Evolutionary conservation across 2,329 filamentous ascomycete genomes (phyloP), one percentile per base, ranked within the genome.

Genomic region (Pseudonectria foliicola): DNA sequence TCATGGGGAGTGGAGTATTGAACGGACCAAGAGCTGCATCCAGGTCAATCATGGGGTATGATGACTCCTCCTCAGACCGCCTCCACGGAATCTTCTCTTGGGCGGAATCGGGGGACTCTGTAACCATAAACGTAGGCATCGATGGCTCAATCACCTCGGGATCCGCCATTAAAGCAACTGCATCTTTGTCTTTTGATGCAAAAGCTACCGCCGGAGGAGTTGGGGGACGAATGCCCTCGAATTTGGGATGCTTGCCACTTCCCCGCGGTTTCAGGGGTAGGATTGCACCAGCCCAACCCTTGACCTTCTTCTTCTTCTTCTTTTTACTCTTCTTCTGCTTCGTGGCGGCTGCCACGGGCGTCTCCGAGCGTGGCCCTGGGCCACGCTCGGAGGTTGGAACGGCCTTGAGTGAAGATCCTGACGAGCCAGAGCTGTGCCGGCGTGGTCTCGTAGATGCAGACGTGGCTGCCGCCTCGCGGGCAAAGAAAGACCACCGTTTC

Each of bases 21-120:
- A 95, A 94, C 0, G 90, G 88, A 2, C 88, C 89, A 2, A 96
- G 71, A 16, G 90, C 92, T 13, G 89, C 90, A 62, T 98, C 92
- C 27, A 98, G 67, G 58, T 98, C 92, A 44, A 98, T 93, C 59
- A 95, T 82, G 7, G 85, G 81, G 52, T 80, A 85, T 34, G 81
- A 73, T 3, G 75, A 59, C 39, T 93, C 85, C 30, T 80, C 76
- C 7, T 77, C 70, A 4, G 44, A 39, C 13, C 39, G 60, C 28
- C 63, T 65, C 51, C 63, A 63, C 3, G 57, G 40, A 12, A 53
- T 37, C 23, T 51, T 39, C 25, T 55, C 43, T 7, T 52, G 45
- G 33, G 46, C 50, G 30, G 34, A 45, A 3, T 56, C 50, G 3
- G 60, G 53, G 10, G 64, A 61, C 27, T 64, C 63, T 0, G 67